A percentile compares a stretch with the other conserved stretches of the same genome.
Evolutionary conservation across 257 asterid genomes (phyloP).

Genomic region (Nicotiana obtusifolia): DNA sequence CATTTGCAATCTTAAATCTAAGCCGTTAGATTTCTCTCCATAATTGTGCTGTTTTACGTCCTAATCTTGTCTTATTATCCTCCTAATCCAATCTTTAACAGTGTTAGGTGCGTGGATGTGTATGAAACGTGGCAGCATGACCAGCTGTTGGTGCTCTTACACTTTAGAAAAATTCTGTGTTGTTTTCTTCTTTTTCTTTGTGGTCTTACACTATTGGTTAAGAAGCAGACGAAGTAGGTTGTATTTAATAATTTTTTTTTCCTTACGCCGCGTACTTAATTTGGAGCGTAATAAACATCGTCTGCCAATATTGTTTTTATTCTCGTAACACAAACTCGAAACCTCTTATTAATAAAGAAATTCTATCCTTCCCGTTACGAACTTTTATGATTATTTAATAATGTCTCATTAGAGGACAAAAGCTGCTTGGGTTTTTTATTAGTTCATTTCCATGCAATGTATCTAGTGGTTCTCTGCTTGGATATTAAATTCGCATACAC

Average conservation of each 20-base stretch:
- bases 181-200: too few species aligned
- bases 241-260: too few species aligned
- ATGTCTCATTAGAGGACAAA: slow-evolving; percentile 15
- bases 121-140: background rate
- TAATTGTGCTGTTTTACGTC: background rate
- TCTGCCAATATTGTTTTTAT: too few species aligned
- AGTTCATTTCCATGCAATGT: slow-evolving; percentile 16
- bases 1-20: background rate
- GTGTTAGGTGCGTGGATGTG: background rate
- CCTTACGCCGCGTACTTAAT: too few species aligned
- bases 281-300: too few species aligned
- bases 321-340: too few species aligned
- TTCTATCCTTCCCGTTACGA: too few species aligned
- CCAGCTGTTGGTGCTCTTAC: background rate
- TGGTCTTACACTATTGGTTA: background rate
- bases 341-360: too few species aligned
- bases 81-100: background rate
- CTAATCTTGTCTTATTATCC: background rate
- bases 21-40: slow-evolving; percentile 10
- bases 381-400: background rate
- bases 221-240: background rate
- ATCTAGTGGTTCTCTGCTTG: slow-evolving; percentile 8
- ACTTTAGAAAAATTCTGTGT: too few species aligned
- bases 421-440: background rate
- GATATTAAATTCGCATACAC: slow-evolving; percentile 1